Conservation (phyloP, 106 monocot species). For the Dioscorea alata region DNA sequence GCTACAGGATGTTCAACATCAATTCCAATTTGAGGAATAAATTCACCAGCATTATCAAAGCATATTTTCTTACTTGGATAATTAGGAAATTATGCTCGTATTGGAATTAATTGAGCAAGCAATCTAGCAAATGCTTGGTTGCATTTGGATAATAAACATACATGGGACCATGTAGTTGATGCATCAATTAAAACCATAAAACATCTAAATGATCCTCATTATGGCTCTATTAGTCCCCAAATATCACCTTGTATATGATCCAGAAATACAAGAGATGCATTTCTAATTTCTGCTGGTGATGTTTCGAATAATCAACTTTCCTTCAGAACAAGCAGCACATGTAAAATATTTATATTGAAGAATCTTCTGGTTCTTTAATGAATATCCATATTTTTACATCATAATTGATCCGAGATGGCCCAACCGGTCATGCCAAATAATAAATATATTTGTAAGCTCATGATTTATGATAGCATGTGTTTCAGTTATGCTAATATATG, state of each 20-base stretch:
- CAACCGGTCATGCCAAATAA: no score
- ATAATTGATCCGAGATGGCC: no score
- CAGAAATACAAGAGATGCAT: neutral
- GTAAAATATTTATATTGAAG: no score
- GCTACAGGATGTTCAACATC: no score
- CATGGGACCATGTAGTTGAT: neutral
- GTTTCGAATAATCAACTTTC: no score
- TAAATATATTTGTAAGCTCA: no score
- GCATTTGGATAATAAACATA: neutral
- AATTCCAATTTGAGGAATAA: neutral
- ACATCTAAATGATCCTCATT: neutral
- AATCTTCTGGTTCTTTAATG: no score
- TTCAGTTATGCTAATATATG: no score
- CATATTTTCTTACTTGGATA: neutral
- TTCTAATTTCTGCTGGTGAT: neutral
- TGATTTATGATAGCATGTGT: no score
- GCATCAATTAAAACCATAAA: no score
- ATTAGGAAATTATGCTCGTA: neutral
- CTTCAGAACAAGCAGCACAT: no score
- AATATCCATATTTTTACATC: no score
- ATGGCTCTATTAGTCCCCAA: neutral
- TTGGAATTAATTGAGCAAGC: neutral
- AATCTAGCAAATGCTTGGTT: neutral
- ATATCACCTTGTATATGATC: neutral
- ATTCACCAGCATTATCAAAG: neutral